Evolutionary conservation across 345 rosid species (phyloP), one percentile per base, ranked within the genome.

Genomic region (Gossypium herbaceum): DNA sequence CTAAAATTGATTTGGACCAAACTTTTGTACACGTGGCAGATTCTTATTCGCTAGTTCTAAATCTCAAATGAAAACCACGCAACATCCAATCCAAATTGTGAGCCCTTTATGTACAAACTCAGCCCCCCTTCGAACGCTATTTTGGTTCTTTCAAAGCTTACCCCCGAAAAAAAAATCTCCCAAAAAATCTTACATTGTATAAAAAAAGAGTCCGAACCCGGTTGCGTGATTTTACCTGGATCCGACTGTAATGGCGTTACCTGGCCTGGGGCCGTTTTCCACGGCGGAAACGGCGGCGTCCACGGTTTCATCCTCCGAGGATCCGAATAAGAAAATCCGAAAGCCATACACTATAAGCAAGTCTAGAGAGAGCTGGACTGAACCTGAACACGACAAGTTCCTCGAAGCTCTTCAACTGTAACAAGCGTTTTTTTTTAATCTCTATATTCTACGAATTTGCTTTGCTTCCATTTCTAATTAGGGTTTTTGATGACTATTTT

Each of bases 301-400:
- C 69, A 73, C 81, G 2, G 73, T 79, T 16, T 77, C 90, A 34
- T 78, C 86, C 12, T 68, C 85, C 29, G 95, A 92, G 80, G 97
- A 92, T 77, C 86, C 77, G 41, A 79, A 76, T 50, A 90, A 88
- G 90, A 90, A 88, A 88, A 80, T 89, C 81, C 85, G 95, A 75
- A 92, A 92, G 80, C 94, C 97, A 59, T 92, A 92, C 80, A 92
- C 92, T 45, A 89, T 92, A 77, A 85, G 91, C 79, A 92, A 92
- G 88, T 92, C 95, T 1, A 85, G 97, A 58, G 94, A 92, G 88
- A 92, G 90, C 90, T 92, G 97, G 97, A 92, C 95, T 13, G 97
- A 92, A 25, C 97, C 97, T 24, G 97, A 92, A 76, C 97, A 92
- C 81, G 97, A 92, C 80, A 92, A 92, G 80, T 92, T 92, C 75